Evolutionary conservation across 164 flowering plant species (phyloP), one percentile per base, ranked within the genome.

Genomic region (Amborella trichopoda): DNA sequence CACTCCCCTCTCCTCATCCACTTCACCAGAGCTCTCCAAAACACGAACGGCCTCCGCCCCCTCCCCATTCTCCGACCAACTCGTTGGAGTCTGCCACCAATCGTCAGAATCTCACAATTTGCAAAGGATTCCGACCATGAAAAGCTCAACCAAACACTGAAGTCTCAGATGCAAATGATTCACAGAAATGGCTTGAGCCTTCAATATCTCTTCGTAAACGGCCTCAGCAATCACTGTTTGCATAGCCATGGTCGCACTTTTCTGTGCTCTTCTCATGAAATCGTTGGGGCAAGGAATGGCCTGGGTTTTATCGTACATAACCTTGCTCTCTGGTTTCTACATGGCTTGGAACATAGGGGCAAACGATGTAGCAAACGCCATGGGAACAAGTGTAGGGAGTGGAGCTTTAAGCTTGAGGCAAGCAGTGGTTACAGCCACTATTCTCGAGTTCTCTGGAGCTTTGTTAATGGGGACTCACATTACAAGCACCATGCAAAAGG

Each of bases 301-400:
- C 5, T 73, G 73, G 52, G 12, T 66, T 21, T 48, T 93, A 30
- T 79, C 97, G 0, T 86, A 90, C 39, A 68, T 55, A 0, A 83
- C 95, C 1, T 62, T 90, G 38, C 47, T 90, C 57, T 76, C 70
- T 21, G 97, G 97, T 3, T 83, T 86, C 49, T 90, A 79, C 65
- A 90, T 90, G 97, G 97, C 97, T 12, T 86, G 97, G 97, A 90
- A 90, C 40, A 90, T 90, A 28, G 97, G 97, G 24, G 97, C 97
- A 9, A 90, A 90, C 39, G 97, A 90, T 51, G 97, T 90, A 40
- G 97, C 97, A 9, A 90, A 90, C 61, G 97, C 97, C 17, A 86
- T 86, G 95, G 97, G 97, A 41, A 90, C 97, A 23, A 85, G 95
- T 3, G 97, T 90, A 13, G 97, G 97, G 1, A 85, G 95, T 0